These are phyloP conservation scores for Xylaria sp. DNA, from an alignment of 2,329 filamentous ascomycete genomes.

Conservation along the genomic window DNA sequence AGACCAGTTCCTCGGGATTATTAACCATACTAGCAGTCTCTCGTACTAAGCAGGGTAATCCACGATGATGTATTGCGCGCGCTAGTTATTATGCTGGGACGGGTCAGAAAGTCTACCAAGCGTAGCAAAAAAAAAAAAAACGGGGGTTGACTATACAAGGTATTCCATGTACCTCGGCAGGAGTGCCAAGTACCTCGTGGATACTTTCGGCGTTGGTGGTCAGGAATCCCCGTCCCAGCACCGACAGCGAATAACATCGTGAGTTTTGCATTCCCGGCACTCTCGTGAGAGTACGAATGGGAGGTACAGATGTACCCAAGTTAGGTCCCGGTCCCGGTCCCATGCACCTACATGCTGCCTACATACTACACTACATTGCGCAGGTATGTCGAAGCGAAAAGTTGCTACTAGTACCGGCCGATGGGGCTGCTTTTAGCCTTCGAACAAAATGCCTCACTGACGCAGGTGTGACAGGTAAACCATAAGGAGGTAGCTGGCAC, in stretches of 20 bases:
- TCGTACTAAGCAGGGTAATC: constrained; percentile 5
- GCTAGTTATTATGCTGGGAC: constrained; percentile 20
- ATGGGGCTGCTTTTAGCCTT: constrained; percentile 29
- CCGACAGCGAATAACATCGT: constrained; percentile 35
- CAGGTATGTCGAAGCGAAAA: constrained; percentile 1
- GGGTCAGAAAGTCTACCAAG: constrained; percentile 4
- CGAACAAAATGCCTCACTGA: constrained; percentile 39
- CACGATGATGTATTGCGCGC: constrained; percentile 11
- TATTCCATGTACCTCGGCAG: constrained; percentile 17
- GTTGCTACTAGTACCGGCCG: constrained; percentile 21
- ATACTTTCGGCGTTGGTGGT: constrained; percentile 29
- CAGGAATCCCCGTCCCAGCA: constrained; percentile 23
- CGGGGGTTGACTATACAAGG: not conserved
- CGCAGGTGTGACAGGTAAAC: not conserved
- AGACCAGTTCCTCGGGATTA: not conserved
- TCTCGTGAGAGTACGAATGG: constrained; percentile 13
- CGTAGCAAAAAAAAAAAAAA: not conserved
- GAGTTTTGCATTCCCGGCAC: constrained; percentile 18
- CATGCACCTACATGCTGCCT: not conserved
- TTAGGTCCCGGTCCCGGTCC: constrained; percentile 2
- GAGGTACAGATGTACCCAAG: not conserved
- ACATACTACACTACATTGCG: not conserved
- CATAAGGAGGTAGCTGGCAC: constrained; percentile 1
- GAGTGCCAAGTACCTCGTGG: constrained; percentile 19
- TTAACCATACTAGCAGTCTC: not conserved